Evolutionary conservation across 2,329 filamentous ascomycete genomes (phyloP), one percentile per base, ranked within the genome.

Genomic region (Stagonosporopsis rhizophila): DNA sequence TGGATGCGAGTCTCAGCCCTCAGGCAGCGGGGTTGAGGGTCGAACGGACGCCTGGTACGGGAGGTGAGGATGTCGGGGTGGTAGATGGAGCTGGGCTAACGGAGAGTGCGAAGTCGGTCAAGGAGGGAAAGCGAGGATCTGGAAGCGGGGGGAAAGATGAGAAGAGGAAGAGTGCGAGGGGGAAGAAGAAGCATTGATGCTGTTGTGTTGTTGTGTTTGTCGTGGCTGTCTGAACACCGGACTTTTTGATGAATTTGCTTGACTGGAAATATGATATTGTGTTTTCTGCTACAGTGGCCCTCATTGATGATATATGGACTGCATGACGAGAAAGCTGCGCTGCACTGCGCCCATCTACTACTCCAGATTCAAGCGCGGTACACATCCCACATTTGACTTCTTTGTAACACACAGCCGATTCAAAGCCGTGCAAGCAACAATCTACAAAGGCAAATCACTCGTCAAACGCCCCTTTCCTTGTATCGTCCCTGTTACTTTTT

Each of bases 141-240:
- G 58, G 62, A 15, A 61, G 62, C 38, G 56, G 58, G 6, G 70
- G 62, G 40, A 68, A 67, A 40, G 70, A 72, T 47, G 59, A 63
- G 49, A 68, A 56, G 52, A 63, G 66, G 35, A 69, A 65, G 55
- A 58, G 64, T 45, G 65, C 66, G 44, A 67, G 66, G 48, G 70
- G 38, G 3, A 57, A 17, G 44, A 57, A 40, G 47, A 52, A 38
- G 27, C 19, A 47, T 37, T 37, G 34, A 37, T 37, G 30, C 15
- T 15, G 12, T 32, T 4, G 30, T 32, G 14, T 32, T 6, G 12
- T 14, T 32, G 30, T 32, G 30, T 30, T 6, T 6, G 25, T 27
- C 25, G 25, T 30, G 7, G 27, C 11, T 32, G 14, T 32, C 4
- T 4, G 12, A 14, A 15, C 6, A n/a, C 11, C 1, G 6, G 12